phyloP scores from a whole-genome alignment of 2,329 filamentous ascomycete species.

The Rhynchosporium secalis region DNA sequence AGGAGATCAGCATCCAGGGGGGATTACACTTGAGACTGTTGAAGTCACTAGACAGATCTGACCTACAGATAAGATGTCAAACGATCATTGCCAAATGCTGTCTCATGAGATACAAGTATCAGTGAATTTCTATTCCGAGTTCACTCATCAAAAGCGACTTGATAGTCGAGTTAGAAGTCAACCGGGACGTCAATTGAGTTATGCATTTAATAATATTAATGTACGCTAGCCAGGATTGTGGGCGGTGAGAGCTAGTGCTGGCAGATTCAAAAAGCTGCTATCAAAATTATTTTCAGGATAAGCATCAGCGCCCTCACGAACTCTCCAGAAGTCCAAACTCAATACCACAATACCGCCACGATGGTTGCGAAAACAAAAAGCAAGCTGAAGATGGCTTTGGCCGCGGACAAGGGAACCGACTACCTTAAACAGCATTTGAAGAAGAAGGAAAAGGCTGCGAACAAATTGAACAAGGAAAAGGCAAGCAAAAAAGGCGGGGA shows the following conservation, averaged over 20 bases:
- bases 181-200: background rate
- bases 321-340: conserved; percentile 4
- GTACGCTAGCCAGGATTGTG: background rate
- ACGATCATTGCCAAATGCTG: too few species aligned
- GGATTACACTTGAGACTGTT: conserved; percentile 9
- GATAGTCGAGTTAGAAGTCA: background rate
- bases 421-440: conserved; percentile 48
- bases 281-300: conserved; percentile 14
- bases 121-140: too few species aligned
- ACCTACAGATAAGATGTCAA: background rate
- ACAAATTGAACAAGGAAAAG: conserved; percentile 52
- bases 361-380: conserved; percentile 44
- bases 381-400: conserved; percentile 55
- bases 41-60: conserved; percentile 9
- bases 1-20: conserved; percentile 11
- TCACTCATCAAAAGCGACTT: background rate
- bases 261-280: background rate
- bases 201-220: conserved; percentile 9
- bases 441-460: conserved; percentile 42
- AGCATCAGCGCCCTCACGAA: conserved; percentile 11
- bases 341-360: conserved; percentile 25
- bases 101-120: too few species aligned
- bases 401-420: conserved; percentile 55
- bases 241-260: conserved; percentile 10
- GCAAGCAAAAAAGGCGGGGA: conserved; percentile 45